Evolutionary conservation across 2,329 filamentous ascomycete genomes (phyloP).

Genomic region (Acrocalymma vagum): DNA sequence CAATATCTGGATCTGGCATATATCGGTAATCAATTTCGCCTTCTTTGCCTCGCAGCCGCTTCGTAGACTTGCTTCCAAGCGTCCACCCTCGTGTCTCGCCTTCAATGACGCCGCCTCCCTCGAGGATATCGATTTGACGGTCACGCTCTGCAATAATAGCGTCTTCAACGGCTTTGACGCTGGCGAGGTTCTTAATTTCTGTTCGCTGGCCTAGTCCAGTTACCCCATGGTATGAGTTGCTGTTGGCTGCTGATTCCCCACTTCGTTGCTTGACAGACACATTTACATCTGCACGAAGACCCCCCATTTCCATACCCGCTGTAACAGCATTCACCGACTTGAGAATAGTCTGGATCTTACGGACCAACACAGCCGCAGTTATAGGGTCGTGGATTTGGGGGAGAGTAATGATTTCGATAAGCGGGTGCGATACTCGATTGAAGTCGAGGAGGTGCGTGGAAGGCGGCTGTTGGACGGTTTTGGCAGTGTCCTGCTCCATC

Average conservation of each 20-base stretch:
- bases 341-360: slow-evolving; percentile 85
- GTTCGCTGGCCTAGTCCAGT: slow-evolving; percentile 81
- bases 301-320: slow-evolving; percentile 91
- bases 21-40: slow-evolving; percentile 98
- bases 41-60: slow-evolving; percentile 86
- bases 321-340: slow-evolving; percentile 85
- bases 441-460: slow-evolving; percentile 85
- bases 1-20: slow-evolving; percentile 95
- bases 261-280: slow-evolving; percentile 77
- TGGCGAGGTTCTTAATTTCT: slow-evolving; percentile 97
- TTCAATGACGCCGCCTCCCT: slow-evolving; percentile 75
- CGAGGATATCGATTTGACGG: slow-evolving; percentile 82
- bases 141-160: slow-evolving; percentile 91
- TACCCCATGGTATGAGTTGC: slow-evolving; percentile 64
- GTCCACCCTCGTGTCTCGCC: slow-evolving; percentile 96
- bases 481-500: slow-evolving; percentile 97
- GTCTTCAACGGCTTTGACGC: slow-evolving; percentile 93
- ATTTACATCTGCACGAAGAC: slow-evolving; percentile 92
- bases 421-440: slow-evolving; percentile 88
- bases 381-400: slow-evolving; percentile 88
- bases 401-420: slow-evolving; percentile 94
- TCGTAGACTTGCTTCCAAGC: slow-evolving; percentile 82
- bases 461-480: slow-evolving; percentile 81
- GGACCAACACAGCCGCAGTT: slow-evolving; percentile 86
- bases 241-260: slow-evolving; percentile 26